phyloP scores from a whole-genome alignment of 176 grass and related monocot genomes.

The Paspalum notatum region DNA sequence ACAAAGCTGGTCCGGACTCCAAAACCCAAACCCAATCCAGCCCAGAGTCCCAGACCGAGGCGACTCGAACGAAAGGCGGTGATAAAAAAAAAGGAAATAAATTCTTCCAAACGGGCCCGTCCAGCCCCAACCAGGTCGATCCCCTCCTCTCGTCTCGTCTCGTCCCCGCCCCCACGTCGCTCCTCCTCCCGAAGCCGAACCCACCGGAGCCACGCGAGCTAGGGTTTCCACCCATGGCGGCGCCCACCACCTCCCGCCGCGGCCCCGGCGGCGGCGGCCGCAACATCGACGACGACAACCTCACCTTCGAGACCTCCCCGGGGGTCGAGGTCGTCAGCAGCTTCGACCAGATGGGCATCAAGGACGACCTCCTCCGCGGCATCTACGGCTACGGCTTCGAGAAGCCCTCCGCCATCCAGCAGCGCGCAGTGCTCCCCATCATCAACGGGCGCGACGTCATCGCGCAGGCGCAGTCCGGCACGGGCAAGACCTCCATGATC shows the following conservation, averaged over 20 bases:
- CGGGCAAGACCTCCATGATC: conserved; percentile 96
- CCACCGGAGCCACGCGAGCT: not conserved
- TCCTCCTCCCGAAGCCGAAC: not conserved
- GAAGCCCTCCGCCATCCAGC: conserved; percentile 99
- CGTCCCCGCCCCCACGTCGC: not conserved
- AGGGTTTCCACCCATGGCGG: conserved; percentile 45
- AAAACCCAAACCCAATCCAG: not conserved
- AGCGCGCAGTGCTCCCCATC: conserved; percentile 92
- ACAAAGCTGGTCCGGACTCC: not conserved
- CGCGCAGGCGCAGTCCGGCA: conserved; percentile 95
- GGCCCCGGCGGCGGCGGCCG: conserved; percentile 48
- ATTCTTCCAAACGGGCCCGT: too few species aligned
- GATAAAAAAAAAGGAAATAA: not conserved
- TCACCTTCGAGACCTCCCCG: conserved; percentile 86
- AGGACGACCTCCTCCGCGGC: conserved; percentile 87
- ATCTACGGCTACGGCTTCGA: conserved; percentile 95
- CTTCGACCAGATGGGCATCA: conserved; percentile 97
- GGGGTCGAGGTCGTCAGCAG: conserved; percentile 83
- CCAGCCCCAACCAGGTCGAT: not conserved
- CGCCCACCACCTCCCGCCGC: conserved; percentile 50
- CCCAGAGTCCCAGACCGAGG: not conserved
- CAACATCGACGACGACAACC: conserved; percentile 71
- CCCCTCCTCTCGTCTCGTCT: not conserved
- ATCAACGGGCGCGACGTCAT: conserved; percentile 89
- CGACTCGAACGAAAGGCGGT: not conserved